These are phyloP conservation scores for Spongiforma sp. DNA, from an alignment of 1,284 basidiomycete genomes.

Conservation along the genomic window DNA sequence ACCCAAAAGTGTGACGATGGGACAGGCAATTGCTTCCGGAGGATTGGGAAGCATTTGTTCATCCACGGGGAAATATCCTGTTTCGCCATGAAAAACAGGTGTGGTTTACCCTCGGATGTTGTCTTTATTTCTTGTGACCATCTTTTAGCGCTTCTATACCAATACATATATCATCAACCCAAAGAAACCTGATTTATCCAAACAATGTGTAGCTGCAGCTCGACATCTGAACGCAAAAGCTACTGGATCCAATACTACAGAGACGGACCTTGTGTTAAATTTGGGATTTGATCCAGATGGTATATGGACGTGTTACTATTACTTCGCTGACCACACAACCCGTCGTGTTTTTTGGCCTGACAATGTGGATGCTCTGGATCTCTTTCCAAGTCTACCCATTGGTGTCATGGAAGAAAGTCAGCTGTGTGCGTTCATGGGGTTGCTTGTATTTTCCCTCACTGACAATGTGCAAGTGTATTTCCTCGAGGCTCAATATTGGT, in stretches of 20 bases:
- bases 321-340: slow-evolving; percentile 25
- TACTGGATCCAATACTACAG: too few relatives aligned
- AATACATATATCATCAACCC: slow-evolving; percentile 15
- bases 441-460: neutral
- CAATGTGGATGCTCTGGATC: neutral
- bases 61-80: slow-evolving; percentile 23
- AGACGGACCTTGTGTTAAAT: slow-evolving; percentile 24
- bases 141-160: slow-evolving; percentile 24
- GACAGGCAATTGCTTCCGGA: too few relatives aligned
- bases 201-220: too few relatives aligned
- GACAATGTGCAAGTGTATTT: slow-evolving; percentile 22
- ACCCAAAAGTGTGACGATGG: too few relatives aligned
- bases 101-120: too few relatives aligned
- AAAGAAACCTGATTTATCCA: too few relatives aligned
- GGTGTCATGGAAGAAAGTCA: slow-evolving; percentile 11
- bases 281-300: too few relatives aligned
- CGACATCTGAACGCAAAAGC: too few relatives aligned
- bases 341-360: slow-evolving; percentile 29
- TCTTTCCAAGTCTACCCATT: slow-evolving; percentile 13
- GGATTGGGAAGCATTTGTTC: slow-evolving; percentile 18
- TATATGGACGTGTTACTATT: slow-evolving; percentile 16
- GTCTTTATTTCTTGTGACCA: slow-evolving; percentile 5
- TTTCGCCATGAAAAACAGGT: slow-evolving; percentile 20
- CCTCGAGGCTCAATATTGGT: slow-evolving; percentile 22
- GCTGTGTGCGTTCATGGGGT: slow-evolving; percentile 23